Percentiles rank a stretch among this genome's conserved stretches.
Conservation (phyloP, 345 rosid genomes). For the Citrus sinensis region DVS_A1.0 CM039163.1:16337501-16338000, state of each 20-base stretch:
- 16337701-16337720: neutral
- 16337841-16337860: constrained; percentile 88
- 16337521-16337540: neutral
- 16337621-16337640: constrained; percentile 95
- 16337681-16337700: constrained; percentile 50
- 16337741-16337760: constrained; percentile 10
- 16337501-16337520: neutral
- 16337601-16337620: constrained; percentile 88
- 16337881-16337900: neutral
- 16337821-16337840: constrained; percentile 96
- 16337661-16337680: constrained; percentile 94
- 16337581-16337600: constrained; percentile 89
- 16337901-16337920: neutral
- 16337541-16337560: constrained; percentile 69
- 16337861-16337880: neutral
- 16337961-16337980: neutral
- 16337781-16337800: constrained; percentile 76
- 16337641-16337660: constrained; percentile 99
- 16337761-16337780: constrained; percentile 4
- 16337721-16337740: neutral
- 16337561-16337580: constrained; percentile 97
- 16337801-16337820: constrained; percentile 98
- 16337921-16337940: neutral
- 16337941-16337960: neutral
- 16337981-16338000: neutral